phyloP scores from a whole-genome alignment of 306 rosid species.

The Alnus glutinosa region DNA sequence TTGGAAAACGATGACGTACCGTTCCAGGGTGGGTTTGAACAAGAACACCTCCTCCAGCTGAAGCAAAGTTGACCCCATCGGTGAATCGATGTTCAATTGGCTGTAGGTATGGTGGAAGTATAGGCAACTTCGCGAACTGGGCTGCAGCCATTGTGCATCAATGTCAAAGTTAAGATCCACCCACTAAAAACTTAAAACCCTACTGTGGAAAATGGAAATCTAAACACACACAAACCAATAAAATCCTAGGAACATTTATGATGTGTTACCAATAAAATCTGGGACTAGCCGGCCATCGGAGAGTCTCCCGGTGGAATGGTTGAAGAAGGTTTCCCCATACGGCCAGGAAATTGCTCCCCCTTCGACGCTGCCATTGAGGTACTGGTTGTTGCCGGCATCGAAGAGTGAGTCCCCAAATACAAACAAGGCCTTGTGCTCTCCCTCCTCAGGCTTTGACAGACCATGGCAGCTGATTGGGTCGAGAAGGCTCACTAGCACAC shows the following conservation, averaged over 20 bases:
- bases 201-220: not conserved
- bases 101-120: conserved; percentile 41
- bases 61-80: conserved; percentile 44
- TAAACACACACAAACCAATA: not conserved
- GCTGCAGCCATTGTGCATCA: conserved; percentile 26
- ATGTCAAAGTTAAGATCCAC: not conserved
- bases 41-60: conserved; percentile 45
- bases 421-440: conserved; percentile 27
- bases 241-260: no score
- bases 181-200: not conserved
- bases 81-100: conserved; percentile 17
- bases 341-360: conserved; percentile 30
- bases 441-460: not conserved
- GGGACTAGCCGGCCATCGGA: conserved; percentile 45
- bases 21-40: conserved; percentile 10
- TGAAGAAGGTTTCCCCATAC: conserved; percentile 46
- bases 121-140: conserved; percentile 39
- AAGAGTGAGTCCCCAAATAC: conserved; percentile 41
- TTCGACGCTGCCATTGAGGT: conserved; percentile 3
- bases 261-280: conserved; percentile 34
- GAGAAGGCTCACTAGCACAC: conserved; percentile 8
- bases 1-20: conserved; percentile 21
- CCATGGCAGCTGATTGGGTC: not conserved
- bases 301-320: conserved; percentile 36
- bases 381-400: conserved; percentile 42